Conservation (phyloP, 805 yeast species). For the Hanseniaspora meyeri region DNA sequence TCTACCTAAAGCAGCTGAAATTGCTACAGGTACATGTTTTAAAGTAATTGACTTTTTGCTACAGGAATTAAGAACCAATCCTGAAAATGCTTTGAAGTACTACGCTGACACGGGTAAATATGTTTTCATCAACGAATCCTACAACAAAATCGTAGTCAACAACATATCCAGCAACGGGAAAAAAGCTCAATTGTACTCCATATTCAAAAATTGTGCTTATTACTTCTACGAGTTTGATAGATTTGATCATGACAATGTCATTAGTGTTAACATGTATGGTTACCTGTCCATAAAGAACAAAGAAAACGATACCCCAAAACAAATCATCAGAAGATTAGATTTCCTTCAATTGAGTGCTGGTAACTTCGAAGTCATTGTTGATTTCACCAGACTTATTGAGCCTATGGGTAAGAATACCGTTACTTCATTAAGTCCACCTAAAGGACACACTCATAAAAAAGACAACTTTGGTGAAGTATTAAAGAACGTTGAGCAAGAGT, state of each 20-base stretch:
- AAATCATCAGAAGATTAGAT: slow-evolving; percentile 4
- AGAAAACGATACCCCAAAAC: neutral
- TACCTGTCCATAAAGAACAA: neutral
- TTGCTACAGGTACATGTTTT: neutral
- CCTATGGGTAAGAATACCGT: neutral
- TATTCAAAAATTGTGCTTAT: neutral
- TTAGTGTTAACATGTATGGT: slow-evolving; percentile 1
- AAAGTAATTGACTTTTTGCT: neutral
- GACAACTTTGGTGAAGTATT: slow-evolving; percentile 16
- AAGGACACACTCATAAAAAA: slow-evolving; percentile 21
- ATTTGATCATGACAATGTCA: neutral
- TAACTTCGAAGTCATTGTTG: slow-evolving; percentile 16
- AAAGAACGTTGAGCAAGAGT: slow-evolving; percentile 14
- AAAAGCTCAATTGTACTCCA: neutral
- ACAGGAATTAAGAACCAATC: neutral
- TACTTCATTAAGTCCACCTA: neutral
- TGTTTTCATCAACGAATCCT: neutral
- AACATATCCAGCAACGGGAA: neutral
- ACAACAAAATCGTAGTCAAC: neutral
- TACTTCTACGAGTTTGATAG: neutral
- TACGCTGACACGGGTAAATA: neutral
- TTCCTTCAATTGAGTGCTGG: slow-evolving; percentile 2
- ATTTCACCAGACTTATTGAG: neutral
- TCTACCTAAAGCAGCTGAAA: neutral
- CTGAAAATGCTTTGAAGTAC: neutral